Conservation (phyloP, 2,329 filamentous ascomycete species). For the Neofusicoccum sp. region DNA sequence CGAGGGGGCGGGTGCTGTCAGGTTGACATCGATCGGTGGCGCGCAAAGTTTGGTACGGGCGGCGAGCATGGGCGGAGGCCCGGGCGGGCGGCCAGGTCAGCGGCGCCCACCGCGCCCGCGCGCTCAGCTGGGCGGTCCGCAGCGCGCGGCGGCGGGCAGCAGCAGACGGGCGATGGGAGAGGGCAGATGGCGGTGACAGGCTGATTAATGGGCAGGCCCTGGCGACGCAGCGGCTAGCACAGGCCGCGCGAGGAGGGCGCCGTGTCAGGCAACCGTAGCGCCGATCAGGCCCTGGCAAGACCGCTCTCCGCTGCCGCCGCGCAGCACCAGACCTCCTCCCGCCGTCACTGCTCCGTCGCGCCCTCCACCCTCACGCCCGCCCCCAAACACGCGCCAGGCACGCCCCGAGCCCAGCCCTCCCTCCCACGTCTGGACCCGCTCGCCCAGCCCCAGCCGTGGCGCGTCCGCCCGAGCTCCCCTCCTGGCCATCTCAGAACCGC, state of each 20-base stretch:
- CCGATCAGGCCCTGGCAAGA: slow-evolving; percentile 8
- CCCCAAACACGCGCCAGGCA: not conserved
- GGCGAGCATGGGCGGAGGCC: not conserved
- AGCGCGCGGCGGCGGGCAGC: not conserved
- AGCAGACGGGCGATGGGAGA: not conserved
- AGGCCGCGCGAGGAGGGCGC: slow-evolving; percentile 8
- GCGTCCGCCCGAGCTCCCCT: slow-evolving; percentile 16
- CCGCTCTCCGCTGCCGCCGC: slow-evolving; percentile 14
- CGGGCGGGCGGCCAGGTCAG: not conserved
- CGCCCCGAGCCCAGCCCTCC: not conserved
- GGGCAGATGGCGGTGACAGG: slow-evolving; percentile 9
- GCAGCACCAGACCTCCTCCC: not conserved
- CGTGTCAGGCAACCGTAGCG: too few species aligned
- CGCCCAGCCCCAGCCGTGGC: slow-evolving; percentile 12
- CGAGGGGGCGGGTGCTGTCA: not conserved
- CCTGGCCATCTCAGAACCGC: slow-evolving; percentile 18
- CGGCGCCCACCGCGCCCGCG: not conserved
- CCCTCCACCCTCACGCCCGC: not conserved
- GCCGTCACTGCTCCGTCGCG: not conserved
- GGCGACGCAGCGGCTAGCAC: not conserved
- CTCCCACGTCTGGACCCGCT: not conserved
- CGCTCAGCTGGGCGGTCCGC: not conserved
- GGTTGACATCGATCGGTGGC: not conserved
- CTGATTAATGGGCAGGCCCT: slow-evolving; percentile 7
- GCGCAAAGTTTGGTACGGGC: not conserved